These are phyloP conservation scores for Epichloe scottii DNA, from an alignment of 2,329 filamentous ascomycete species.

Conservation along the genomic window DNA sequence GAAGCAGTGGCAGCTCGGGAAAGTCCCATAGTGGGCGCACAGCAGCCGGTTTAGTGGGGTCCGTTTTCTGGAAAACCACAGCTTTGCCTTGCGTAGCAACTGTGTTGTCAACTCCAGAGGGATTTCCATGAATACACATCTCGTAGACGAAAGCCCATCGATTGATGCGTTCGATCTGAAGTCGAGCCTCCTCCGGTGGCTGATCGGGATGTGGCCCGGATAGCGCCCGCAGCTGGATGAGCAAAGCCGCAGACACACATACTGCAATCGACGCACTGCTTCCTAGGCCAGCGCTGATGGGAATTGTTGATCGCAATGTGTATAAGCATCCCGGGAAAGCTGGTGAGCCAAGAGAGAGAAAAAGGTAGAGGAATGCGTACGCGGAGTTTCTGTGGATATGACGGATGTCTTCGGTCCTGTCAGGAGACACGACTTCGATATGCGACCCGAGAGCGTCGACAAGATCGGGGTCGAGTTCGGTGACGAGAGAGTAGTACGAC, in stretches of 20 bases:
- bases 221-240: conserved; percentile 78
- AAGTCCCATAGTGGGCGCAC: conserved; percentile 75
- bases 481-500: conserved; percentile 84
- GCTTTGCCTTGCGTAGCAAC: conserved; percentile 89
- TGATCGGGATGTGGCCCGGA: conserved; percentile 89
- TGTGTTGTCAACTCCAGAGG: conserved; percentile 93
- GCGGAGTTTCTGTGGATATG: conserved; percentile 79
- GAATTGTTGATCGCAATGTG: conserved; percentile 85
- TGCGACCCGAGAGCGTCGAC: conserved; percentile 70
- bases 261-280: conserved; percentile 93
- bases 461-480: conserved; percentile 70
- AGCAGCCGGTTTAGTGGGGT: conserved; percentile 63
- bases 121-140: conserved; percentile 95
- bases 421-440: conserved; percentile 56
- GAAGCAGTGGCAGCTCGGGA: conserved; percentile 77
- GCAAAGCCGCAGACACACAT: conserved; percentile 70
- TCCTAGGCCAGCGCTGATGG: conserved; percentile 79
- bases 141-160: conserved; percentile 95
- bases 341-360: conserved; percentile 71
- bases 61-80: conserved; percentile 73
- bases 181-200: conserved; percentile 69
- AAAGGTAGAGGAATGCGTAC: conserved; percentile 81
- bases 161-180: conserved; percentile 92
- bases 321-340: conserved; percentile 75
- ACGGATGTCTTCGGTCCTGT: conserved; percentile 54